Conservation (phyloP, 306 rosid species). For the Betula pendula region DNA sequence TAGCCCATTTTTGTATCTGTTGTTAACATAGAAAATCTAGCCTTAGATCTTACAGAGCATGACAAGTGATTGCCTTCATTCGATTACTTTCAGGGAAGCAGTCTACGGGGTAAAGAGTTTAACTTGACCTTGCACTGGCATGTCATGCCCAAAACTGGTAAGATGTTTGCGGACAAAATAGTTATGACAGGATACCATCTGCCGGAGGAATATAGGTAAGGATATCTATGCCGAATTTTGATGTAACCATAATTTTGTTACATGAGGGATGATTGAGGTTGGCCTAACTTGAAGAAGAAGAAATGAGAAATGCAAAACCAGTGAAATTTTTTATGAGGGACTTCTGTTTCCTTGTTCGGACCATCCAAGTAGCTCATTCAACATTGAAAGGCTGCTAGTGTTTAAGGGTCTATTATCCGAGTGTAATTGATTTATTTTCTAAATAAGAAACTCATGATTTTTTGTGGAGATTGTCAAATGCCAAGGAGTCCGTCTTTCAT, state of each 20-base stretch:
- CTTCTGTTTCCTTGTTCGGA: neutral
- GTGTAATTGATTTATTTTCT: neutral
- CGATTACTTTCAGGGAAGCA: slow-evolving; percentile 61
- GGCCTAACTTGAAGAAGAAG: neutral
- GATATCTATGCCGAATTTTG: neutral
- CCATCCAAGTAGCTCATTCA: neutral
- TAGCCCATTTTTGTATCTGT: neutral
- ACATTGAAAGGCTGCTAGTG: neutral
- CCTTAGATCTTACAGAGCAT: neutral
- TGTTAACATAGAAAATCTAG: neutral
- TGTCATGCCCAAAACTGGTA: slow-evolving; percentile 97
- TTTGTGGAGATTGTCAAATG: neutral
- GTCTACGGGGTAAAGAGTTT: slow-evolving; percentile 80
- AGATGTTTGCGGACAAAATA: slow-evolving; percentile 79
- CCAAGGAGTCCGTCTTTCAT: no score
- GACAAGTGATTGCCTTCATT: neutral
- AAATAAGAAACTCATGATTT: neutral
- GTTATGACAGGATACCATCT: slow-evolving; percentile 77
- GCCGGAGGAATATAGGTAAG: slow-evolving; percentile 77
- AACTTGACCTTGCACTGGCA: slow-evolving; percentile 99
- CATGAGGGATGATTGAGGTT: neutral
- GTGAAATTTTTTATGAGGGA: neutral
- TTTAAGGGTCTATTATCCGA: neutral
- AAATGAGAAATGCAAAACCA: neutral
- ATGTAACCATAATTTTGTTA: neutral